Percentiles rank a stretch among this genome's conserved stretches.
Evolutionary conservation across 2,329 filamentous ascomycete genomes (phyloP).

Genomic region (Pseudodiploospora longispora): DNA sequence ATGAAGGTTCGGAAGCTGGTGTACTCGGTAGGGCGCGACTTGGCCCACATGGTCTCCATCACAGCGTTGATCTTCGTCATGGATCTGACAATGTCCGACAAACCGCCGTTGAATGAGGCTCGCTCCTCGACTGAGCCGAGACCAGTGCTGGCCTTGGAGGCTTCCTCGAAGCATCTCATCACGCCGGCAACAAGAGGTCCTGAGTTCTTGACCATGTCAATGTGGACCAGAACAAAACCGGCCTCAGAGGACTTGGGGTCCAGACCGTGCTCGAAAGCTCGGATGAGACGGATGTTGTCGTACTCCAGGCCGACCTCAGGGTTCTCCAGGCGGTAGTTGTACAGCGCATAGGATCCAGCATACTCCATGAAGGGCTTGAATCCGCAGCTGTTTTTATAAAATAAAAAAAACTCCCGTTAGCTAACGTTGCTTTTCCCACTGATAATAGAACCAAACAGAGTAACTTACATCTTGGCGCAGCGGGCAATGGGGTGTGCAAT

Average conservation of each 20-base stretch:
- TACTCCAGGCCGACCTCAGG: slow-evolving; percentile 50
- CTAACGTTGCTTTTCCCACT: no score
- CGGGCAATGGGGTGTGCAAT: slow-evolving; percentile 76
- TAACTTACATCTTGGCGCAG: slow-evolving; percentile 74
- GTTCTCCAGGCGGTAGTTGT: slow-evolving; percentile 56
- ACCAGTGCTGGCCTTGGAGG: slow-evolving; percentile 19
- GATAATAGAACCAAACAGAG: background rate
- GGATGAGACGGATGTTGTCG: slow-evolving; percentile 70
- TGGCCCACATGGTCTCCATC: slow-evolving; percentile 90
- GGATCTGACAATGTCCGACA: slow-evolving; percentile 52
- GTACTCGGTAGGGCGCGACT: slow-evolving; percentile 77
- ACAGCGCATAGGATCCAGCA: slow-evolving; percentile 59
- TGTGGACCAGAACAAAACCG: slow-evolving; percentile 90
- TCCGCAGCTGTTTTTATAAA: slow-evolving; percentile 38
- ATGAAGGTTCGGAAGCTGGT: slow-evolving; percentile 93
- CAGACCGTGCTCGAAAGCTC: slow-evolving; percentile 84
- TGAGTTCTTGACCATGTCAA: slow-evolving; percentile 90
- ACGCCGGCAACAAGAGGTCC: slow-evolving; percentile 67
- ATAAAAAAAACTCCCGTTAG: background rate
- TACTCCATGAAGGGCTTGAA: slow-evolving; percentile 94
- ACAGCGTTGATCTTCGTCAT: slow-evolving; percentile 60
- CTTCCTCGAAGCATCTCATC: slow-evolving; percentile 56
- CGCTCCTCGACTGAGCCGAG: slow-evolving; percentile 31
- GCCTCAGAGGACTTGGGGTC: slow-evolving; percentile 84
- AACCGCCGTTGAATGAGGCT: slow-evolving; percentile 53